phyloP scores from a whole-genome alignment of 345 rosid genomes.

The Cardamine chenopodiifolia region DNA sequence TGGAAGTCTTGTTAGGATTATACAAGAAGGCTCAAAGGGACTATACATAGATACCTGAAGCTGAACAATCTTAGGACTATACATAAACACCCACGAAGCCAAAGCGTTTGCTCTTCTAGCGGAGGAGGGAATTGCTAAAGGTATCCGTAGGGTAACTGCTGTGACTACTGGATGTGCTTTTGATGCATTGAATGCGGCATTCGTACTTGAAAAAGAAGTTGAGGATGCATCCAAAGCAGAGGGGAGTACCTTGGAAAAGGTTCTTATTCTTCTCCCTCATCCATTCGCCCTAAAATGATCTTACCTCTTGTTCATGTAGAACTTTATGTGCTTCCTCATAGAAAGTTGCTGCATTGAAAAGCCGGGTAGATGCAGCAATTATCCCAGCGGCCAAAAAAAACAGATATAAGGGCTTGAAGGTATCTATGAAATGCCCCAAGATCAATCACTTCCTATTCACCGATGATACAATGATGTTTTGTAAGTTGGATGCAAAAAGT shows the following conservation, averaged over 20 bases:
- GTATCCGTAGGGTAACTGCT: slow-evolving; percentile 87
- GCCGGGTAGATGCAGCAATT: slow-evolving; percentile 66
- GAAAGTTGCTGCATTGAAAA: slow-evolving; percentile 85
- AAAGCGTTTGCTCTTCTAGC: slow-evolving; percentile 92
- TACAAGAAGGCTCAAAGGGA: too few relatives aligned
- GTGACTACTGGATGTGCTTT: slow-evolving; percentile 80
- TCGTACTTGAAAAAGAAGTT: slow-evolving; percentile 67
- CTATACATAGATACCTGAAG: too few relatives aligned
- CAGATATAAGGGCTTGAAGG: slow-evolving; percentile 76
- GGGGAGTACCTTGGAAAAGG: slow-evolving; percentile 87
- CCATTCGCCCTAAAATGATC: background rate
- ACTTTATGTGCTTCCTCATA: slow-evolving; percentile 36
- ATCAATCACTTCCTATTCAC: too few relatives aligned
- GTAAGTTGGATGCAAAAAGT: too few relatives aligned
- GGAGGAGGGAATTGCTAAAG: slow-evolving; percentile 96
- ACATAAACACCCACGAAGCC: slow-evolving; percentile 90
- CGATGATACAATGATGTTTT: too few relatives aligned
- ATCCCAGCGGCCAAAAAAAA: slow-evolving; percentile 90
- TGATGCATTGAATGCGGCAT: slow-evolving; percentile 68
- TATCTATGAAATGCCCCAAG: too few relatives aligned
- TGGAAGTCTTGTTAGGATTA: too few relatives aligned
- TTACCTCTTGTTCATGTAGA: background rate
- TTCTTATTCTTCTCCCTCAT: slow-evolving; percentile 20
- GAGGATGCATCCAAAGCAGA: slow-evolving; percentile 63
- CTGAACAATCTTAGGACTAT: too few relatives aligned